Conservation (phyloP, 2,329 filamentous ascomycete genomes). For the Sclerotinia glacialis region DNA sequence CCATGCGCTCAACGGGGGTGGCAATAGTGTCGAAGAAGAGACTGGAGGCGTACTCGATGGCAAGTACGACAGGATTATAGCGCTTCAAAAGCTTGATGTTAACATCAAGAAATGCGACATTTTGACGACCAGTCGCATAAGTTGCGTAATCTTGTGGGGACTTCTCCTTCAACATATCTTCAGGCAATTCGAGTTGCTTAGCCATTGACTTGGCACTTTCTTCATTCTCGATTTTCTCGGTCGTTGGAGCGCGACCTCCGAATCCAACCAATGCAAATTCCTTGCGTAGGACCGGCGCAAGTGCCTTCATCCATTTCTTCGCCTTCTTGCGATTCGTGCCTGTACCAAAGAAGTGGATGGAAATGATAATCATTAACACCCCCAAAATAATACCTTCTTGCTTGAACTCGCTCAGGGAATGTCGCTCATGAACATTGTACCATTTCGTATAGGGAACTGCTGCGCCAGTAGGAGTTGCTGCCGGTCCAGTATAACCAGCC, state of each 20-base stretch:
- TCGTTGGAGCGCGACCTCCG: slow-evolving; percentile 49
- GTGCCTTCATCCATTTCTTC: slow-evolving; percentile 73
- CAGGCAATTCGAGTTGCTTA: slow-evolving; percentile 44
- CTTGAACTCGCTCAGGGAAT: slow-evolving; percentile 79
- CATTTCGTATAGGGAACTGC: slow-evolving; percentile 79
- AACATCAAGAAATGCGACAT: slow-evolving; percentile 86
- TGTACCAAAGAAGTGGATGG: slow-evolving; percentile 78
- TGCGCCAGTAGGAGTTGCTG: slow-evolving; percentile 47
- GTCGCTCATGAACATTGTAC: slow-evolving; percentile 95
- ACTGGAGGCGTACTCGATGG: slow-evolving; percentile 65
- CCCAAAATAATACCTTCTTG: slow-evolving; percentile 79
- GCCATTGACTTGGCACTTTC: slow-evolving; percentile 42
- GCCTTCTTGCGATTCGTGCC: slow-evolving; percentile 77
- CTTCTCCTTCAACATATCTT: slow-evolving; percentile 76
- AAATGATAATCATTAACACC: slow-evolving; percentile 69
- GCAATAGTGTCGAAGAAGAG: slow-evolving; percentile 79
- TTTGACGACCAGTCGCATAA: slow-evolving; percentile 89
- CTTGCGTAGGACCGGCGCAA: slow-evolving; percentile 67
- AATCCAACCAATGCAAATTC: slow-evolving; percentile 92
- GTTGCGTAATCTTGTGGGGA: slow-evolving; percentile 80
- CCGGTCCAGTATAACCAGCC: slow-evolving; percentile 48
- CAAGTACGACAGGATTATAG: slow-evolving; percentile 35
- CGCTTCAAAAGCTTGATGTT: slow-evolving; percentile 42
- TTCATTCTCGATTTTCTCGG: slow-evolving; percentile 46
- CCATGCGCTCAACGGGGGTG: slow-evolving; percentile 67